Evolutionary conservation across 2,329 filamentous ascomycete species (phyloP), one percentile per base, ranked within the genome.

Genomic region (Ophiostoma australiae): DNA sequence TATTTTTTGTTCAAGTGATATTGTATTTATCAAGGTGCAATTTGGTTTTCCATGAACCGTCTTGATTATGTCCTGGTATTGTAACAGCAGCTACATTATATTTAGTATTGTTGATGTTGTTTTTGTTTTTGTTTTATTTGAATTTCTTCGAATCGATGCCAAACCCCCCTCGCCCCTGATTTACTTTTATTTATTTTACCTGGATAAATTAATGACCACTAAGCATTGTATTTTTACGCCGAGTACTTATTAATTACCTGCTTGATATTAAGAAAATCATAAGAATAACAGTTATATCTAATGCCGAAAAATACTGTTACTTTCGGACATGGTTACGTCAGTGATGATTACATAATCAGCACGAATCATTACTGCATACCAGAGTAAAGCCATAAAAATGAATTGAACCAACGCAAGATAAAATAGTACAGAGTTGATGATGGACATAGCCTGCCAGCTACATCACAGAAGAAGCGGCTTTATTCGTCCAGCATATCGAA

Each of bases 401-500:
- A 66, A 39, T 66, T 23, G 35, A 66, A 66, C 33, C 17, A 66
- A 39, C 20, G 35, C 17, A 41, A 63, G 7, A 63, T n/a, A 66
- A 65, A 66, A 66, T 66, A 11, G 63, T 66, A 66, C 63, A 66
- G 10, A 23, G 35, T 20, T 35, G 10, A 39, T 39, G 8, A 39
- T 23, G 35, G 35, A 66, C 61, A 66, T 66, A 20, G 33, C 63
- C 35, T 39, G 35, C 63, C 35, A 37, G 63, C 63, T 66, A 20
- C 33, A 66, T 63, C 15, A 31, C 4, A 39, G 63, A 66, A 8
- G 23, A 37, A 39, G 63, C 33, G 63, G 33, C 37, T 20, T 23
- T 35, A 66, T 66, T 66, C 35, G 63, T 41, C 61, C 63, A 66
- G 11, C 63, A 66, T 39, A 39, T 35, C 20, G 11, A 66, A 63